Percentiles rank a stretch among this genome's conserved stretches.
phyloP scores from a whole-genome alignment of 208 protist species.

The Trypanosoma scelopori region DNA sequence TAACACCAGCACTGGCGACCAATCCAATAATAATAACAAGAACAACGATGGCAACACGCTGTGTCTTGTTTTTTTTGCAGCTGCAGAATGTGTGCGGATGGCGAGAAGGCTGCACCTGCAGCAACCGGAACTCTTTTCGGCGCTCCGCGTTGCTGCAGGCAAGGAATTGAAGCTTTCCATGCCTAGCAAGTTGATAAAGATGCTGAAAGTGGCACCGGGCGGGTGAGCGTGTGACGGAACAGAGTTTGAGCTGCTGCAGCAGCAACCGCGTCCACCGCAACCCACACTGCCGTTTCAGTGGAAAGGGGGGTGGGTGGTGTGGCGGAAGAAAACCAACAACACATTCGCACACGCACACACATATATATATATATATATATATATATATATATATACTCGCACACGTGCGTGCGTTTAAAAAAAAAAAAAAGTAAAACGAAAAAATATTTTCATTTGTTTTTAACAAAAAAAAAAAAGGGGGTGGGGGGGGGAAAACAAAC shows the following conservation, averaged over 20 bases:
- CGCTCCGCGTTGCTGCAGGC: slow-evolving; percentile 34
- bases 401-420: neutral
- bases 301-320: neutral
- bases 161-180: slow-evolving; percentile 65
- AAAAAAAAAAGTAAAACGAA: slow-evolving; percentile 12
- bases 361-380: slow-evolving; percentile 6
- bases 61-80: slow-evolving; percentile 76
- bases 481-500: too few relatives aligned
- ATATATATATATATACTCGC: too few relatives aligned
- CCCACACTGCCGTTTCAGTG: neutral
- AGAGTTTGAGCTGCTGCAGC: neutral
- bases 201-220: neutral
- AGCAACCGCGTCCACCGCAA: too few relatives aligned
- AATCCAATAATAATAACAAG: neutral
- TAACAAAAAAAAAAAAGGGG: neutral
- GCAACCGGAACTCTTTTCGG: slow-evolving; percentile 31
- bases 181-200: slow-evolving; percentile 43
- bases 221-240: neutral
- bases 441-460: too few relatives aligned
- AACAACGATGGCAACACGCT: slow-evolving; percentile 28
- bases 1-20: neutral
- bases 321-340: neutral
- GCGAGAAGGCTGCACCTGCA: slow-evolving; percentile 31
- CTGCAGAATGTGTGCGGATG: slow-evolving; percentile 55
- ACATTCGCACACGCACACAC: neutral